Conservation (phyloP, 2,329 filamentous ascomycete genomes). For the Paracoccidioides brasiliensis region DNA sequence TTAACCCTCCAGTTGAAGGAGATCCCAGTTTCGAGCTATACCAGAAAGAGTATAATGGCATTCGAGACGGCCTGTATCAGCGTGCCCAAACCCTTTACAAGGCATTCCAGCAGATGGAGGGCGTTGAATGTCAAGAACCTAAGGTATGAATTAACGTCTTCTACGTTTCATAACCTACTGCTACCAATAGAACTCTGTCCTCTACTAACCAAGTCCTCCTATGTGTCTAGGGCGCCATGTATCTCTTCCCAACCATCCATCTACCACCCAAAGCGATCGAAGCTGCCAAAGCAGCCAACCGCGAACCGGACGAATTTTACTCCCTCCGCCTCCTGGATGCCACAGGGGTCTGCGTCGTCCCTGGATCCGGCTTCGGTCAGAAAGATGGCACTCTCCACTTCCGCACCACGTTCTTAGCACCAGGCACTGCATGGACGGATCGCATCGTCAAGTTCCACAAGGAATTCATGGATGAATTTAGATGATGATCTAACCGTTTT, state of each 20-base stretch:
- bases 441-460: constrained; percentile 81
- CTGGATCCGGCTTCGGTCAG: constrained; percentile 88
- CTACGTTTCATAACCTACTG: background rate
- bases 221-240: constrained; percentile 71
- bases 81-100: constrained; percentile 77
- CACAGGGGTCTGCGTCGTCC: constrained; percentile 87
- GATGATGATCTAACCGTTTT: constrained; percentile 13
- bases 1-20: constrained; percentile 78
- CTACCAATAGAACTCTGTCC: background rate
- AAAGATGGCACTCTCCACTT: constrained; percentile 85
- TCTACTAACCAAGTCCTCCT: background rate
- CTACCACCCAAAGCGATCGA: constrained; percentile 63
- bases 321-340: constrained; percentile 79
- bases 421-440: constrained; percentile 87
- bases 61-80: constrained; percentile 63
- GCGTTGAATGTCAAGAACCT: constrained; percentile 76
- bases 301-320: constrained; percentile 83
- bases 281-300: constrained; percentile 60
- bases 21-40: constrained; percentile 78
- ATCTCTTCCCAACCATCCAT: constrained; percentile 90
- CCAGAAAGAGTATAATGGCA: constrained; percentile 68
- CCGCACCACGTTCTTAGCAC: constrained; percentile 90
- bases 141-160: constrained; percentile 36
- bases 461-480: constrained; percentile 76
- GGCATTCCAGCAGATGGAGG: constrained; percentile 90